phyloP scores from a whole-genome alignment of 2,329 filamentous ascomycete species.

The Fusarium praegraminearum region DNA sequence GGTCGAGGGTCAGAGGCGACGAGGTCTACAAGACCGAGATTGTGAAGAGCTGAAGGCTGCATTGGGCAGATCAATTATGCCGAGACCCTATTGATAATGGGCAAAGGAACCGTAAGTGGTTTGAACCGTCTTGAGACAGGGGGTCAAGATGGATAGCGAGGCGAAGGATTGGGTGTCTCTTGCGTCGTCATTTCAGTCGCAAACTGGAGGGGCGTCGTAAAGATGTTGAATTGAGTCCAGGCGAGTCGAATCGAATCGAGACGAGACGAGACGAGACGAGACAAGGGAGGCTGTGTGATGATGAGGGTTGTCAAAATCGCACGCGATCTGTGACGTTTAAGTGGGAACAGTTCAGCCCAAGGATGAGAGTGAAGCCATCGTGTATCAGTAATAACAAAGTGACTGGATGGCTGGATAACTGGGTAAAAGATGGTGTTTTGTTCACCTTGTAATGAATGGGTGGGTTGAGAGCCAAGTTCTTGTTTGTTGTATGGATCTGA shows the following conservation, averaged over 20 bases:
- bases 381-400: constrained; percentile 1
- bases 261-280: background rate
- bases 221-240: background rate
- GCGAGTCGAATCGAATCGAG: background rate
- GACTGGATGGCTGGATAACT: background rate
- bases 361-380: constrained; percentile 27
- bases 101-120: background rate
- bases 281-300: background rate
- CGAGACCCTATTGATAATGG: constrained; percentile 1
- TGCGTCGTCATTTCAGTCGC: constrained; percentile 41
- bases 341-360: constrained; percentile 15
- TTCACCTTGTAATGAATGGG: background rate
- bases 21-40: constrained; percentile 55
- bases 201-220: constrained; percentile 14
- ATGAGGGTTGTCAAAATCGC: constrained; percentile 20
- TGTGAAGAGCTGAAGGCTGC: constrained; percentile 44
- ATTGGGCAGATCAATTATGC: constrained; percentile 31
- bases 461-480: constrained; percentile 5
- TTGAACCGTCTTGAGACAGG: constrained; percentile 18
- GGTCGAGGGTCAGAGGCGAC: constrained; percentile 58
- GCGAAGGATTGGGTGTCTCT: constrained; percentile 12
- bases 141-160: constrained; percentile 17
- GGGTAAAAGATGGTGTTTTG: constrained; percentile 11
- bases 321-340: constrained; percentile 23
- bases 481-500: background rate